A percentile compares a stretch with the other conserved stretches of the same genome.
These are phyloP conservation scores for Pogostemon cablin DNA, from an alignment of 257 asterid species.

Conservation along the genomic window DNA sequence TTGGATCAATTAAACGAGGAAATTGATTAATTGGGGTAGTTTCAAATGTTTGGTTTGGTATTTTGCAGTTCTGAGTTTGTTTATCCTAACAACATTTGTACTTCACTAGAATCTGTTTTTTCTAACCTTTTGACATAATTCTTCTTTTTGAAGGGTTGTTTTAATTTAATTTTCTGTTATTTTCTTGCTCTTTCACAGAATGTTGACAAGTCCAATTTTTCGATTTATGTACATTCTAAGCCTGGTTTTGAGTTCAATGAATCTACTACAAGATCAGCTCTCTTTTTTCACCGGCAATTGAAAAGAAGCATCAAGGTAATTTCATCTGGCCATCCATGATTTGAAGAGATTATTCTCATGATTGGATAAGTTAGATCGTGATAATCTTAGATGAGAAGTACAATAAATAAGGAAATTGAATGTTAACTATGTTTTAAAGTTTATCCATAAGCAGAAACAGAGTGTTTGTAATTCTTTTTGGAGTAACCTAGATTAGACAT, in stretches of 20 bases:
- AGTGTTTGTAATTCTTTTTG: background rate
- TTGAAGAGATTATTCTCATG: slow-evolving; percentile 15
- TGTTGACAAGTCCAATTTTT: slow-evolving; percentile 59
- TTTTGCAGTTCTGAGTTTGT: slow-evolving; percentile 2
- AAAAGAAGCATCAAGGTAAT: slow-evolving; percentile 73
- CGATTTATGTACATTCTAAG: slow-evolving; percentile 76
- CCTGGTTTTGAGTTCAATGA: slow-evolving; percentile 89
- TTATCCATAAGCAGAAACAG: slow-evolving; percentile 23
- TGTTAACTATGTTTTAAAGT: background rate
- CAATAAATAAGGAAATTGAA: background rate
- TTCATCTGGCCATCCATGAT: slow-evolving; percentile 16
- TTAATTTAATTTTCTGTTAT: background rate
- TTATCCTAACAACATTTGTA: background rate
- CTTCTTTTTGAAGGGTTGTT: background rate
- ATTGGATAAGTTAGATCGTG: slow-evolving; percentile 21
- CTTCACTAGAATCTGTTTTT: background rate
- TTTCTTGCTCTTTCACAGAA: slow-evolving; percentile 52
- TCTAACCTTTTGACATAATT: background rate
- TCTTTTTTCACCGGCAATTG: slow-evolving; percentile 70
- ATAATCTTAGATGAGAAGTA: slow-evolving; percentile 6
- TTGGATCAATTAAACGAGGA: background rate
- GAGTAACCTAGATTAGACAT: slow-evolving; percentile 5
- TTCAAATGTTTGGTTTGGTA: slow-evolving; percentile 10
- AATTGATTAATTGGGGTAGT: background rate
- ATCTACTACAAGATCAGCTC: slow-evolving; percentile 63